Evolutionary conservation across 2,329 filamentous ascomycete genomes (phyloP).

Genomic region (Dactylellina cionopaga): DNA sequence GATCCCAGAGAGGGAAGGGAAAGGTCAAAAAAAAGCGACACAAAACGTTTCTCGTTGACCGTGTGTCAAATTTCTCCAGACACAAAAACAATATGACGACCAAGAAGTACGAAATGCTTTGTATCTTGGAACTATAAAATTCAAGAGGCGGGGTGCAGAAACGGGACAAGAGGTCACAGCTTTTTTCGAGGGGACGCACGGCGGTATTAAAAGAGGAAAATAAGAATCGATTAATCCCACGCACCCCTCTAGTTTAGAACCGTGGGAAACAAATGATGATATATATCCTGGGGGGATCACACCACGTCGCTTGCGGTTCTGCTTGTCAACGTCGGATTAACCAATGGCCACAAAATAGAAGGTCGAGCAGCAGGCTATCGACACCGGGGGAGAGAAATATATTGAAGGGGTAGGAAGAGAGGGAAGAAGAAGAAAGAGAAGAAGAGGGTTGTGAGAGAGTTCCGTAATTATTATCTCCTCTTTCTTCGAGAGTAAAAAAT

Average conservation of each 20-base stretch:
- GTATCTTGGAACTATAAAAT: conserved; percentile 3
- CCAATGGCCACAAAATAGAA: conserved; percentile 32
- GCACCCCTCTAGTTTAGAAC: not conserved
- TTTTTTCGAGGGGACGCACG: conserved; percentile 13
- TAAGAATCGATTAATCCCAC: too few species aligned
- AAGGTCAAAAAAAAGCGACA: not conserved
- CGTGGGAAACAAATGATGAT: not conserved
- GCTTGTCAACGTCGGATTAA: conserved; percentile 38
- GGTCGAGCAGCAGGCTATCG: conserved; percentile 46
- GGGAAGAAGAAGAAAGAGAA: conserved; percentile 4
- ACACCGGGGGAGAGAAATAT: not conserved
- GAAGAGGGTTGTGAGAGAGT: conserved; percentile 27
- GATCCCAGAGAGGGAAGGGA: conserved; percentile 40
- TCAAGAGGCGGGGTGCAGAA: conserved; percentile 28
- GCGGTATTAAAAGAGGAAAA: conserved; percentile 15
- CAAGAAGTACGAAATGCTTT: not conserved
- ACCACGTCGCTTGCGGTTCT: conserved; percentile 53
- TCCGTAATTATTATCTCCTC: conserved; percentile 28
- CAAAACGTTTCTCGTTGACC: not conserved
- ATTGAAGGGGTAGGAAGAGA: not conserved
- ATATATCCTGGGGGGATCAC: conserved; percentile 44
- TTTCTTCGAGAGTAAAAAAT: conserved; percentile 1
- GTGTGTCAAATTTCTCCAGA: not conserved
- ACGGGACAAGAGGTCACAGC: not conserved
- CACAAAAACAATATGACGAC: not conserved